A percentile compares a stretch with the other conserved stretches of the same genome.
phyloP scores from a whole-genome alignment of 805 yeast species.

The Saccharomycopsis fodiens region DNA sequence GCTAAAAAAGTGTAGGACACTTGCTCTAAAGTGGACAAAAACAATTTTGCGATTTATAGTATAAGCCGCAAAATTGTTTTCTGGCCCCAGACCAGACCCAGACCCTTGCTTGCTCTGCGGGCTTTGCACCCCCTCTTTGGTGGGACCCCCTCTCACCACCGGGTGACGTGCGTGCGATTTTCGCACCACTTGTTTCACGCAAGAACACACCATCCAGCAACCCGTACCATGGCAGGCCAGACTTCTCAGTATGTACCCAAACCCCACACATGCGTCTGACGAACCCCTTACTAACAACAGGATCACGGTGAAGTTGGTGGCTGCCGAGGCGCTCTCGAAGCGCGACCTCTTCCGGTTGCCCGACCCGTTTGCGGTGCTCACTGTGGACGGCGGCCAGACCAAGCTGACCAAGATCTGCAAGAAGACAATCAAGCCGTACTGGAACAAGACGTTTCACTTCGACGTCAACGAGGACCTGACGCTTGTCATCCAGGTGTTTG shows the following conservation, averaged over 20 bases:
- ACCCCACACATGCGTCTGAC: background rate
- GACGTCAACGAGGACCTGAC: constrained; percentile 73
- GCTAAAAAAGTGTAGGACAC: too few species aligned
- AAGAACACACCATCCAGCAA: too few species aligned
- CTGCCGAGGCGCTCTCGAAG: constrained; percentile 92
- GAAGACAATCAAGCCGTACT: constrained; percentile 91
- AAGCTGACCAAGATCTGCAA: constrained; percentile 90
- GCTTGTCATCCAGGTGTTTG: constrained; percentile 88
- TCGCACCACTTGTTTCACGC: too few species aligned
- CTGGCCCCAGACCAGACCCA: too few species aligned
- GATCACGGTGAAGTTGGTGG: constrained; percentile 59
- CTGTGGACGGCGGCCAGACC: constrained; percentile 96
- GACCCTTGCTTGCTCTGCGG: too few species aligned
- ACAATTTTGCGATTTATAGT: too few species aligned
- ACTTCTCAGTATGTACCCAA: background rate
- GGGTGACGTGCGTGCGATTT: too few species aligned
- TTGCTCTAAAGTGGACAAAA: too few species aligned
- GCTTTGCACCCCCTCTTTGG: too few species aligned
- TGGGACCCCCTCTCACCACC: too few species aligned
- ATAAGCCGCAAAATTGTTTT: too few species aligned
- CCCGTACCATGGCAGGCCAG: too few species aligned
- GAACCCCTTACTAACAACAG: constrained; percentile 2
- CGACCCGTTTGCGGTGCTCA: constrained; percentile 95
- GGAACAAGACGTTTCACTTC: constrained; percentile 90
- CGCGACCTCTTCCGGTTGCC: constrained; percentile 94